Conservation (phyloP, 2,329 filamentous ascomycete genomes). For the Fusarium sp. region DNA sequence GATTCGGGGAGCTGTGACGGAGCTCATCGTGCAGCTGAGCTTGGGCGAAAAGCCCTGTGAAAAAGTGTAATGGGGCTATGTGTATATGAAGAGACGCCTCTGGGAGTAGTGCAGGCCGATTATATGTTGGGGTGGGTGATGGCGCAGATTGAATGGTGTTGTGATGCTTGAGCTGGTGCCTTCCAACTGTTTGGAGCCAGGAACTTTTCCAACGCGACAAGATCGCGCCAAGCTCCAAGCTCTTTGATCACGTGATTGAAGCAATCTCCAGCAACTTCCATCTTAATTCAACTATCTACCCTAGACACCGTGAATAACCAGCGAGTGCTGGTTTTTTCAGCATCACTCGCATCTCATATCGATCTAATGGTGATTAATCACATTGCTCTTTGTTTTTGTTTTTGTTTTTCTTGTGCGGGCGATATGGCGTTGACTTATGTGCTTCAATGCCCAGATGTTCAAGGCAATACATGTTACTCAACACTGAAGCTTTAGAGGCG, state of each 20-base stretch:
- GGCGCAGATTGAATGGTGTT: slow-evolving; percentile 1
- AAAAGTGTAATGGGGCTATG: too few species aligned
- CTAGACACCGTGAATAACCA: background rate
- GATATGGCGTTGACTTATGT: background rate
- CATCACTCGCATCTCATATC: too few species aligned
- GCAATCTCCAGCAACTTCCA: too few species aligned
- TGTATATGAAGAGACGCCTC: background rate
- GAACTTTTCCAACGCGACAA: slow-evolving; percentile 45
- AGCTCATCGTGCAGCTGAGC: slow-evolving; percentile 46
- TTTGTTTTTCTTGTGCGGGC: too few species aligned
- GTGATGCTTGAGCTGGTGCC: slow-evolving; percentile 9
- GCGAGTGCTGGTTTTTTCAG: background rate
- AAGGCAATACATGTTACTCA: too few species aligned
- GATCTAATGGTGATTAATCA: background rate
- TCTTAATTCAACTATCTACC: slow-evolving; percentile 1
- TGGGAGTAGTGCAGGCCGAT: too few species aligned
- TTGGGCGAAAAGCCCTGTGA: slow-evolving; percentile 37
- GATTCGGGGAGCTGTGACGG: slow-evolving; percentile 50
- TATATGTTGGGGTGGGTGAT: background rate
- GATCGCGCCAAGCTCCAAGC: slow-evolving; percentile 36
- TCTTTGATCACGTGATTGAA: slow-evolving; percentile 32
- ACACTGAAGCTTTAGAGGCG: background rate
- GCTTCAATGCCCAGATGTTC: too few species aligned
- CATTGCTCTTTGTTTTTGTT: background rate
- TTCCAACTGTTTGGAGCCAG: slow-evolving; percentile 14